These are phyloP conservation scores for Phanerochaete carnosa DNA, from an alignment of 768 basidiomycete genomes.

Conservation along the genomic window DNA sequence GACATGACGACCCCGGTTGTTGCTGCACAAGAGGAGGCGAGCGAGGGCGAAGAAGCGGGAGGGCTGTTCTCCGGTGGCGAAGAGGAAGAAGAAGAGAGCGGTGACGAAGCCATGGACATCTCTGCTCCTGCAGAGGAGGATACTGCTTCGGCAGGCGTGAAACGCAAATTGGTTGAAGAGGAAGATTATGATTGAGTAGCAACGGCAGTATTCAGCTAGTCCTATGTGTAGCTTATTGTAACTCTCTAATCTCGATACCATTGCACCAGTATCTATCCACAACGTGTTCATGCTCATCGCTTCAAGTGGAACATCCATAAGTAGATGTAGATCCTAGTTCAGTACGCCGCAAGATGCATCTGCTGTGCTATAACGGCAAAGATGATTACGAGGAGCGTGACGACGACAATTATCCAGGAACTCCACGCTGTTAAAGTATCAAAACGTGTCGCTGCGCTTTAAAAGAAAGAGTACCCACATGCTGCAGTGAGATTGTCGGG, in stretches of 20 bases:
- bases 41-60: conserved; percentile 78
- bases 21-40: conserved; percentile 47
- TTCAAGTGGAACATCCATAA: too few species aligned
- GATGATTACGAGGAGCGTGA: conserved; percentile 27
- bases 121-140: conserved; percentile 34
- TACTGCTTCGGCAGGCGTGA: conserved; percentile 52
- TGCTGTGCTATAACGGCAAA: conserved; percentile 28
- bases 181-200: conserved; percentile 72
- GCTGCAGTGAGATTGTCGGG: conserved; percentile 51
- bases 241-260: conserved; percentile 2
- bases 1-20: conserved; percentile 49
- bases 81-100: conserved; percentile 61
- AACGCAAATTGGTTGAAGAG: conserved; percentile 80
- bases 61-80: conserved; percentile 75
- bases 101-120: conserved; percentile 74
- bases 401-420: conserved; percentile 24
- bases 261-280: not conserved
- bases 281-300: too few species aligned
- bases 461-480: conserved; percentile 40
- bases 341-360: conserved; percentile 15
- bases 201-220: not conserved
- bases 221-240: not conserved
- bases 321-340: not conserved
- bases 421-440: conserved; percentile 23
- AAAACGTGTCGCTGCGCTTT: not conserved